Conservation (phyloP, 371 early-diverging fungal species). For the Dinochytrium kinnereticum region DNA sequence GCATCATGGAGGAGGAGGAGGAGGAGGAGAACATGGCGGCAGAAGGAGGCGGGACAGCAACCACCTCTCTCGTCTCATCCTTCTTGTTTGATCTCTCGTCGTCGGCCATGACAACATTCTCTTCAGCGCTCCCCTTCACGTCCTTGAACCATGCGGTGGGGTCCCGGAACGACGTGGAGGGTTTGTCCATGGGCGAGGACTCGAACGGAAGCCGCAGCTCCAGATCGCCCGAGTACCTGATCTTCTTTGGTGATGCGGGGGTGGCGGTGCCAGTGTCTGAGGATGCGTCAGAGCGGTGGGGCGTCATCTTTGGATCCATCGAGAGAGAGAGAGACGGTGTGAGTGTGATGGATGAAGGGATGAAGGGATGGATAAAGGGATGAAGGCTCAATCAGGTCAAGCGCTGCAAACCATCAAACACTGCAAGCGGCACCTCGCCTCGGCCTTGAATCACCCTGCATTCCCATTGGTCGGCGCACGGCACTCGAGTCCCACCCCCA, state of each 20-base stretch:
- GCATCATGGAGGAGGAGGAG: background rate
- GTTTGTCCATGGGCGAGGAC: constrained; percentile 33
- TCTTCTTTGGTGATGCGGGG: constrained; percentile 5
- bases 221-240: constrained; percentile 41
- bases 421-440: too few species aligned
- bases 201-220: constrained; percentile 40
- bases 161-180: constrained; percentile 34
- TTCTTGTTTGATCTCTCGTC: too few species aligned
- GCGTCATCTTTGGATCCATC: background rate
- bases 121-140: constrained; percentile 30
- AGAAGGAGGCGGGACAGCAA: background rate
- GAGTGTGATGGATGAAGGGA: background rate
- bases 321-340: background rate
- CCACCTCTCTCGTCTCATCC: background rate
- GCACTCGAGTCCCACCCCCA: too few species aligned
- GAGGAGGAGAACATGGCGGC: constrained; percentile 8
- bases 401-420: too few species aligned
- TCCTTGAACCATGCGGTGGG: constrained; percentile 36
- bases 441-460: too few species aligned
- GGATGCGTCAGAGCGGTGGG: background rate
- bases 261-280: background rate
- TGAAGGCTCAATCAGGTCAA: background rate
- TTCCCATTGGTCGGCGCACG: too few species aligned
- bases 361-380: background rate
- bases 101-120: background rate